A percentile compares a stretch with the other conserved stretches of the same genome.
Evolutionary conservation across 1,284 basidiomycete species (phyloP).

Genomic region (Vanrija humicola): DNA sequence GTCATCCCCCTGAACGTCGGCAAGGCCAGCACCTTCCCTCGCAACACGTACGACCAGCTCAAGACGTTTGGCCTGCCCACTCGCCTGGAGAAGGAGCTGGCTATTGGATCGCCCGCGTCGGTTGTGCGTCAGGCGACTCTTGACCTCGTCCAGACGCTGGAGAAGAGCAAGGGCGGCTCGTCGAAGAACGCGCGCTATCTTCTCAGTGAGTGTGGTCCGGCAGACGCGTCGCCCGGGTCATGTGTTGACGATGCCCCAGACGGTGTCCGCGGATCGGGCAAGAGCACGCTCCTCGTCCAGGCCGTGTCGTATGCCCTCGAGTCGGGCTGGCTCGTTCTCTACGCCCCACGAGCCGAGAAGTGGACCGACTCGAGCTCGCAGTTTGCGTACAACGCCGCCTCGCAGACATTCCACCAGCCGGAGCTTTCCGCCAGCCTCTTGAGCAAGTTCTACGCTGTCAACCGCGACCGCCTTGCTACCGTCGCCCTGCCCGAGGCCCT

Average conservation of each 20-base stretch:
- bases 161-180: conserved; percentile 17
- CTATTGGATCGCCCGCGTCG: conserved; percentile 25
- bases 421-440: conserved; percentile 46
- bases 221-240: too few relatives aligned
- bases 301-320: conserved; percentile 67
- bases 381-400: conserved; percentile 69
- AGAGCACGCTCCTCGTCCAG: conserved; percentile 78
- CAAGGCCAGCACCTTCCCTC: conserved; percentile 30
- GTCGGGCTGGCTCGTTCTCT: conserved; percentile 78
- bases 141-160: conserved; percentile 32
- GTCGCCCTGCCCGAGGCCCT: conserved; percentile 22
- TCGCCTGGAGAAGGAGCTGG: conserved; percentile 38
- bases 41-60: conserved; percentile 27
- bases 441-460: conserved; percentile 39
- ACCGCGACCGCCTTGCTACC: conserved; percentile 37
- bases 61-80: conserved; percentile 39
- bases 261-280: conserved; percentile 75
- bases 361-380: conserved; percentile 74
- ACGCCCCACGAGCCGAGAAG: conserved; percentile 71
- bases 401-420: conserved; percentile 76
- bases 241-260: conserved; percentile 19
- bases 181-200: conserved; percentile 10
- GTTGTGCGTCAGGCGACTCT: conserved; percentile 43
- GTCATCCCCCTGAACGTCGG: conserved; percentile 28
- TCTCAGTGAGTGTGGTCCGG: background rate